Evolutionary conservation across 352 stramenopile genomes (phyloP).

Genomic region (Phytophthora fragariaefolia): DNA sequence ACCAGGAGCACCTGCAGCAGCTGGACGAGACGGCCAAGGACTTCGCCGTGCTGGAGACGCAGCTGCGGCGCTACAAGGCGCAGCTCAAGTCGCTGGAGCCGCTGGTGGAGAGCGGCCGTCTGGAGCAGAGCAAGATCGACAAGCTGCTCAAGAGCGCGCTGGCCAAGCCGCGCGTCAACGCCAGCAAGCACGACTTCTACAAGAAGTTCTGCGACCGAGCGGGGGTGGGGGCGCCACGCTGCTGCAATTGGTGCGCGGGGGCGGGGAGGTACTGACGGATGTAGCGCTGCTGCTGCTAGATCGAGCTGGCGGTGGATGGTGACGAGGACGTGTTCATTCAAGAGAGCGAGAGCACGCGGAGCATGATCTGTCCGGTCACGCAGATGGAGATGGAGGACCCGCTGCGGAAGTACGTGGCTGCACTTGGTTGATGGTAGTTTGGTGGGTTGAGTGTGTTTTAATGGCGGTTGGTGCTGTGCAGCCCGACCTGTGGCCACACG

Average conservation of each 20-base stretch:
- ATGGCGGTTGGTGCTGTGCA: conserved; percentile 33
- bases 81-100: conserved; percentile 72
- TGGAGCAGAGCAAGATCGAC: conserved; percentile 65
- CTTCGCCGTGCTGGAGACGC: conserved; percentile 69
- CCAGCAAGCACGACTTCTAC: conserved; percentile 73
- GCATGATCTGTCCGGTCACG: conserved; percentile 80
- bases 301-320: conserved; percentile 70
- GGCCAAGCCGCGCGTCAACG: conserved; percentile 62
- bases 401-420: conserved; percentile 63
- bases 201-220: conserved; percentile 81
- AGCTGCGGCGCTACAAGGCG: conserved; percentile 70
- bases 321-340: conserved; percentile 86
- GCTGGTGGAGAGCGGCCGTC: conserved; percentile 51
- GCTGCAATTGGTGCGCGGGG: background rate
- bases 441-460: conserved; percentile 1
- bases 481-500: conserved; percentile 75
- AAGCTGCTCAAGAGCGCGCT: conserved; percentile 64
- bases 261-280: background rate
- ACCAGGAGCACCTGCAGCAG: conserved; percentile 56
- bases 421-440: background rate
- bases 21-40: conserved; percentile 76
- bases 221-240: conserved; percentile 45
- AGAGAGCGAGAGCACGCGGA: conserved; percentile 78
- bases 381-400: conserved; percentile 84
- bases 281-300: conserved; percentile 41